A percentile compares a stretch with the other conserved stretches of the same genome.
Conservation (phyloP, 371 early-diverging fungal species). For the Mucor saturninus region DNA sequence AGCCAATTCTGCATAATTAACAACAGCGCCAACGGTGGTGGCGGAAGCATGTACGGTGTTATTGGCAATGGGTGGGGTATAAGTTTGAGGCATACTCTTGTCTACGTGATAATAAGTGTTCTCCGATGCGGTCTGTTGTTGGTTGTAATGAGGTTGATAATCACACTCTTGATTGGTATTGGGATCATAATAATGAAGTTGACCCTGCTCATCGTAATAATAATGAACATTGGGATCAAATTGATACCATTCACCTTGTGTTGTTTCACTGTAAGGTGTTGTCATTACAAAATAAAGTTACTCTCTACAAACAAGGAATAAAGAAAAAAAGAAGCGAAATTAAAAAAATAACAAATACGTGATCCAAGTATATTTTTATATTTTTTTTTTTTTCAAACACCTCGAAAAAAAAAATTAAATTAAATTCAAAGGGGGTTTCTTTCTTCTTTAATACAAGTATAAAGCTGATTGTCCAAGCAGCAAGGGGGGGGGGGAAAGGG, state of each 20-base stretch:
- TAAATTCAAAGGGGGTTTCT: no score
- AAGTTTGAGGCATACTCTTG: conserved; percentile 13
- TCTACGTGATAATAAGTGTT: conserved; percentile 9
- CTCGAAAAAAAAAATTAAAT: no score
- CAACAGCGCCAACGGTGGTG: conserved; percentile 11
- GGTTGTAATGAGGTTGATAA: conserved; percentile 22
- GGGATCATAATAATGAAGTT: conserved; percentile 40
- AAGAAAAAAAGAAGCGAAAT: no score
- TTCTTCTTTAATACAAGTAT: no score
- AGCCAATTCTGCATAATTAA: conserved; percentile 13
- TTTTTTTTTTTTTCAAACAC: no score
- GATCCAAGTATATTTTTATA: no score
- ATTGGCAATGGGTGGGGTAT: conserved; percentile 22
- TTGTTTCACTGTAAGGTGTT: conserved; percentile 23
- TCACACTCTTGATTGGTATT: conserved; percentile 33
- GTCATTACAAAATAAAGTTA: conserved; percentile 15
- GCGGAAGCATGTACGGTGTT: conserved; percentile 24
- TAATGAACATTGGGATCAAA: conserved; percentile 48
- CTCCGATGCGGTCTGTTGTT: conserved; percentile 19
- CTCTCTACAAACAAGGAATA: background rate
- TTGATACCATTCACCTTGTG: conserved; percentile 23
- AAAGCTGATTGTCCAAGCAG: no score
- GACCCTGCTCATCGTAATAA: conserved; percentile 39
- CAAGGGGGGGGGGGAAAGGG: no score
- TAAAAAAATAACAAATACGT: no score